A percentile compares a stretch with the other conserved stretches of the same genome.
phyloP scores from a whole-genome alignment of 2,329 filamentous ascomycete genomes.

The Fusarium sp. region DNA sequence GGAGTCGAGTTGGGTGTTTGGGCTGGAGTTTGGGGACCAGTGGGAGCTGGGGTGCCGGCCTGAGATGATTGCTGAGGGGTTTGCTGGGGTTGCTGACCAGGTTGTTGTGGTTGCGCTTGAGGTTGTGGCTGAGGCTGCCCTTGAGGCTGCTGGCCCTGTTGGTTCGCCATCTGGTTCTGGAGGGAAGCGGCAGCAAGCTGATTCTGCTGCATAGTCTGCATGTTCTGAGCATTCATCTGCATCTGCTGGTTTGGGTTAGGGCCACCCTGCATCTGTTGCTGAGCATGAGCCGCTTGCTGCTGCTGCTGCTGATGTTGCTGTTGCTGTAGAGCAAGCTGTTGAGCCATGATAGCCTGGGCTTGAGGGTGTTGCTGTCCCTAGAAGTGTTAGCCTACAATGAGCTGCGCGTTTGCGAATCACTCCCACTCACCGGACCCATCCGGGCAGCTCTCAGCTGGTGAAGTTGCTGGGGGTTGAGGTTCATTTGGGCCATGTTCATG shows the following conservation, averaged over 20 bases:
- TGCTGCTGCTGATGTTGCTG: slow-evolving; percentile 48
- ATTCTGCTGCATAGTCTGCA: slow-evolving; percentile 58
- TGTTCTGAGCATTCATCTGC: slow-evolving; percentile 61
- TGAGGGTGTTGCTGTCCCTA: slow-evolving; percentile 47
- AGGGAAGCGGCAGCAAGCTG: slow-evolving; percentile 49
- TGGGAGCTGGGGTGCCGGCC: slow-evolving; percentile 55
- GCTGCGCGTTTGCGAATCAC: background rate
- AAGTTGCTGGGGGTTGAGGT: slow-evolving; percentile 64
- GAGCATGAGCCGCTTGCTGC: slow-evolving; percentile 50
- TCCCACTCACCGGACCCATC: slow-evolving; percentile 55
- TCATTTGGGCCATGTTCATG: slow-evolving; percentile 65
- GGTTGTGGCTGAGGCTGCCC: slow-evolving; percentile 40
- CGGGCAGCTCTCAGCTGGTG: slow-evolving; percentile 60
- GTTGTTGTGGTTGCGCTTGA: slow-evolving; percentile 49
- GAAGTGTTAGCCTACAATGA: slow-evolving; percentile 26
- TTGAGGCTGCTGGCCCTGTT: slow-evolving; percentile 48
- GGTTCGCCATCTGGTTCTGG: slow-evolving; percentile 47
- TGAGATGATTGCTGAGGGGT: slow-evolving; percentile 58
- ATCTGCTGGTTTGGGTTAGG: slow-evolving; percentile 60
- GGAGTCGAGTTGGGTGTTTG: slow-evolving; percentile 58
- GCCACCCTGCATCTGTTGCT: slow-evolving; percentile 55
- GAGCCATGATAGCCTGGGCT: slow-evolving; percentile 55
- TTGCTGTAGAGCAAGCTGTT: slow-evolving; percentile 54
- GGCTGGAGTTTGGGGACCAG: slow-evolving; percentile 61
- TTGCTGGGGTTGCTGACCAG: slow-evolving; percentile 57